Evolutionary conservation across 2,329 filamentous ascomycete genomes (phyloP).

Genomic region (Cladosporium austrohemisphaericum): DNA sequence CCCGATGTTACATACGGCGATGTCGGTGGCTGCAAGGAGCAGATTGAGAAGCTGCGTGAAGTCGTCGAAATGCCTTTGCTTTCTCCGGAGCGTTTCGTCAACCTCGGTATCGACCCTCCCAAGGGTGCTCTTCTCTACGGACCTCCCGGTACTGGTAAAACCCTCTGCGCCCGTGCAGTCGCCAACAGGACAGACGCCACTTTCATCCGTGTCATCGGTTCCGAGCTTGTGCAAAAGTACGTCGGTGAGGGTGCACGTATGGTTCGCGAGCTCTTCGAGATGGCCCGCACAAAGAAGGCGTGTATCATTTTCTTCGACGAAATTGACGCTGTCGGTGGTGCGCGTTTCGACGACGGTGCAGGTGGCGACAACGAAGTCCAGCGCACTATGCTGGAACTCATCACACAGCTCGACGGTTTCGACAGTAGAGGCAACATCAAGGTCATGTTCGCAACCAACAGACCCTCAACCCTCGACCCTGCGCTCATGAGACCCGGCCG

Average conservation of each 20-base stretch:
- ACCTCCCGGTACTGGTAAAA: slow-evolving; percentile 97
- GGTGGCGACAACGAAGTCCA: slow-evolving; percentile 98
- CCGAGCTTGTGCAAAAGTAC: slow-evolving; percentile 97
- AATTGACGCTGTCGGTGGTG: slow-evolving; percentile 92
- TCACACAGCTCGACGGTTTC: slow-evolving; percentile 95
- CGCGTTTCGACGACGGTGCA: slow-evolving; percentile 92
- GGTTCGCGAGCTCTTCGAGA: slow-evolving; percentile 98
- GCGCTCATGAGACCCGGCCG: slow-evolving; percentile 94
- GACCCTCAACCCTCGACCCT: slow-evolving; percentile 92
- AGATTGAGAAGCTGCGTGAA: slow-evolving; percentile 97
- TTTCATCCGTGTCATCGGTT: slow-evolving; percentile 97
- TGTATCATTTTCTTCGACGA: slow-evolving; percentile 99
- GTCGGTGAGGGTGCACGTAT: slow-evolving; percentile 97
- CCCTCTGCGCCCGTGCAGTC: slow-evolving; percentile 92
- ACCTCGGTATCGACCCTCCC: slow-evolving; percentile 96
- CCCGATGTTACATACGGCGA: slow-evolving; percentile 98
- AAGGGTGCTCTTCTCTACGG: slow-evolving; percentile 97
- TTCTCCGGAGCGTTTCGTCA: slow-evolving; percentile 95
- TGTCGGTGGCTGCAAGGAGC: slow-evolving; percentile 98
- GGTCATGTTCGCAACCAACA: slow-evolving; percentile 98
- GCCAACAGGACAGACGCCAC: slow-evolving; percentile 97
- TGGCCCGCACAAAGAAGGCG: slow-evolving; percentile 98
- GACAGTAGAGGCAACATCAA: slow-evolving; percentile 97
- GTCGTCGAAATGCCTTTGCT: slow-evolving; percentile 98
- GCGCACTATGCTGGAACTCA: slow-evolving; percentile 95